These are phyloP conservation scores for Neonectria sp. DNA, from an alignment of 2,329 filamentous ascomycete species.

Conservation along the genomic window DNA sequence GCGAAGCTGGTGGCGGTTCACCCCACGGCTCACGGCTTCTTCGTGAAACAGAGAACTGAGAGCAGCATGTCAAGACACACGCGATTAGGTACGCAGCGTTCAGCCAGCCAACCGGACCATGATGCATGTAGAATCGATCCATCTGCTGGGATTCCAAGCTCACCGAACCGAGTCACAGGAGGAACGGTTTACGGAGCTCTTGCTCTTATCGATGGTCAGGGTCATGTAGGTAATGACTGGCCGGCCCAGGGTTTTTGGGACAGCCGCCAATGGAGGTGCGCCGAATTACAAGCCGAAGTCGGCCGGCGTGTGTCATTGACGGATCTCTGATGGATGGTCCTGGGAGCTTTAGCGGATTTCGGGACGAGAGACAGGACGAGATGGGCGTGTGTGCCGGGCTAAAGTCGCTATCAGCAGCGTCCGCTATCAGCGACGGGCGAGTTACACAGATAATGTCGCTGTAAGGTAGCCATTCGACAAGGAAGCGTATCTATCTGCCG, in stretches of 20 bases:
- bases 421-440: conserved; percentile 16
- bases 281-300: conserved; percentile 47
- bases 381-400: conserved; percentile 19
- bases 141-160: conserved; percentile 12
- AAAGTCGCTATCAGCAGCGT: conserved; percentile 30
- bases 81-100: conserved; percentile 19
- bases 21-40: conserved; percentile 13
- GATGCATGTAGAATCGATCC: conserved; percentile 1
- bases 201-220: conserved; percentile 43
- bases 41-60: conserved; percentile 3
- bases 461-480: not conserved
- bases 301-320: conserved; percentile 32
- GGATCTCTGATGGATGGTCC: conserved; percentile 8
- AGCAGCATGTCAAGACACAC: conserved; percentile 21
- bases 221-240: conserved; percentile 38
- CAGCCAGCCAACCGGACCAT: conserved; percentile 12
- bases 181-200: conserved; percentile 33
- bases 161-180: conserved; percentile 10
- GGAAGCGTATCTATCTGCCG: not conserved
- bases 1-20: conserved; percentile 17
- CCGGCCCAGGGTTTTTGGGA: conserved; percentile 26
- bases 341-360: conserved; percentile 16
- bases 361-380: conserved; percentile 4
- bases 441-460: conserved; percentile 26
- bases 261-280: conserved; percentile 41